Evolutionary conservation across 2,329 filamentous ascomycete species (phyloP), one percentile per base, ranked within the genome.

Genomic region (Raffaelea arxii): DNA sequence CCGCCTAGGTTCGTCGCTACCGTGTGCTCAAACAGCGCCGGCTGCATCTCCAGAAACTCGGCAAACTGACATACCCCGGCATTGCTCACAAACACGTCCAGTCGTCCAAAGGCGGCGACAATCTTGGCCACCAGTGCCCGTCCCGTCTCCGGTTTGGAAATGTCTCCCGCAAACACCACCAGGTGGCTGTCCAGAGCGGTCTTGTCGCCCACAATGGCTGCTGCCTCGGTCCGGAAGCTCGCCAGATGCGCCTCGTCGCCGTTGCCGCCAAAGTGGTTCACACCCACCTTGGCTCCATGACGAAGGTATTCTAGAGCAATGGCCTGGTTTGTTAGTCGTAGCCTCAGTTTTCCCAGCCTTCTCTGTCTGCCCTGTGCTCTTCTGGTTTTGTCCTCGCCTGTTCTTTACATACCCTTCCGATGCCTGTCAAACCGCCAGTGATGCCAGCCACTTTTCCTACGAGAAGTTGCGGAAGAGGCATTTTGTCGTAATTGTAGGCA

Each of bases 41-140:
- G 75, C 10, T 78, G 71, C 38, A 94, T 75, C 19, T 83, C 79
- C 22, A 96, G 66, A 59, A 96, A 94, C 54, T 94, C 86, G 49
- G 84, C 82, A 65, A 96, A 96, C 53, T 85, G 77, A 70, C 88
- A 95, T 49, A 95, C 77, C 6, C 89, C 89, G 4, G 89, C 89
- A 67, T 95, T 95, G 62, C 81, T 86, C 24, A 95, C 84, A 63
- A 91, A 91, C 6, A 94, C 70, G 64, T 88, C 83, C 27, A 89
- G 66, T 4, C 78, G 70, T 1, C 66, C 65, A 25, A 51, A 47
- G n/a, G 47, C 25, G 2, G 32, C 14, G 6, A 49, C 47, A 12
- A 51, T 43, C 25, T 25, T 25, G 12, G 25, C 47, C 12, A 51
- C 49, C 37, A 51, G 45, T 9, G 22, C 12, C 9, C 22, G 32